Percentiles rank a stretch among this genome's conserved stretches.
These are phyloP conservation scores for Coemansia sp. DNA, from an alignment of 192 early-diverging fungal genomes.

Conservation along the genomic window DNA sequence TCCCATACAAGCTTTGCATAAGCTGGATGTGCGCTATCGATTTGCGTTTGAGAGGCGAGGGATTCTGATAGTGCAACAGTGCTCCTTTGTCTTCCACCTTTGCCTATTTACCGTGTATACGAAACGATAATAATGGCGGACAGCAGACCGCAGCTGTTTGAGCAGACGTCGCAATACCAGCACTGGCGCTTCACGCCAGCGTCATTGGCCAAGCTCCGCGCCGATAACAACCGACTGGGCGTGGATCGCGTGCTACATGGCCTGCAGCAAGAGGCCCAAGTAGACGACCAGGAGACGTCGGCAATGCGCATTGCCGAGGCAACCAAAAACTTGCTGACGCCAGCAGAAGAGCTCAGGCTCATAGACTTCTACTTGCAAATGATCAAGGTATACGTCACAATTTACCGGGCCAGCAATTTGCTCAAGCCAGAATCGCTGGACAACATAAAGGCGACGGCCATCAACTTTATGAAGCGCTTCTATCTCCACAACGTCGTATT, in stretches of 20 bases:
- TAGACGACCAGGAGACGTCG: slow-evolving; percentile 14
- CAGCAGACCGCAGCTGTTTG: slow-evolving; percentile 51
- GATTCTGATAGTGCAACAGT: not conserved
- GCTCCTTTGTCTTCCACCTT: not conserved
- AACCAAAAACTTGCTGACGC: slow-evolving; percentile 40
- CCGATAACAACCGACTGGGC: slow-evolving; percentile 55
- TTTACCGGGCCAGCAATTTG: slow-evolving; percentile 21
- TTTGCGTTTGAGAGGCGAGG: not conserved
- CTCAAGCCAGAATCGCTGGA: slow-evolving; percentile 30
- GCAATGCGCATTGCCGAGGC: slow-evolving; percentile 42
- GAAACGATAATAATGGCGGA: not conserved
- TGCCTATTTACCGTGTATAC: not conserved
- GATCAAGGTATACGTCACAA: slow-evolving; percentile 14
- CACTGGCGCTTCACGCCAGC: slow-evolving; percentile 67
- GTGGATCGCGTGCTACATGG: slow-evolving; percentile 58
- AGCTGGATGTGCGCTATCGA: not conserved
- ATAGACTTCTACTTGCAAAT: slow-evolving; percentile 42
- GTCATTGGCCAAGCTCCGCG: slow-evolving; percentile 57
- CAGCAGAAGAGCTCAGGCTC: slow-evolving; percentile 41
- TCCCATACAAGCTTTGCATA: not conserved
- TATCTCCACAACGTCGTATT: slow-evolving; percentile 75
- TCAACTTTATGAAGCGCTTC: slow-evolving; percentile 80
- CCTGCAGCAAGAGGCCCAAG: slow-evolving; percentile 56
- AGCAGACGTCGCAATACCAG: slow-evolving; percentile 70
- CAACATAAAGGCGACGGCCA: slow-evolving; percentile 65